Evolutionary conservation across 495 filamentous ascomycete species (phyloP).

Genomic region (Neurospora sp.): DNA sequence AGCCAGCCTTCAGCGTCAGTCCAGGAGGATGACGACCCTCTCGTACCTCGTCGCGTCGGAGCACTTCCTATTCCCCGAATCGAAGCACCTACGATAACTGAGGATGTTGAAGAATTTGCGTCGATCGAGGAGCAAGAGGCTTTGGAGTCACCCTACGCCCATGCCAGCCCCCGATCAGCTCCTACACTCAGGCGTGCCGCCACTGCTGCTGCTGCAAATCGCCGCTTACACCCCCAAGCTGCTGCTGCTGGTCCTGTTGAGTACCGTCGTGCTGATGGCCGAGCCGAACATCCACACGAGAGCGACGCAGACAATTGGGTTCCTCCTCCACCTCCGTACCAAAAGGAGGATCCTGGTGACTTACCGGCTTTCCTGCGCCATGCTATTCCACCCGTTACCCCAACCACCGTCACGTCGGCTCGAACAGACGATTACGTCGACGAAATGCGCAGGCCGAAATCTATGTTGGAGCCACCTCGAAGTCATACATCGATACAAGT

Average conservation of each 20-base stretch:
- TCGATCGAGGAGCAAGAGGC: slow-evolving; percentile 45
- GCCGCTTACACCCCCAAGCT: slow-evolving; percentile 45
- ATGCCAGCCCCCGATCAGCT: slow-evolving; percentile 65
- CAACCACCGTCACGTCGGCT: neutral
- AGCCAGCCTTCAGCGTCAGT: slow-evolving; percentile 10
- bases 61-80: slow-evolving; percentile 5
- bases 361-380: slow-evolving; percentile 38
- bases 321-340: slow-evolving; percentile 83
- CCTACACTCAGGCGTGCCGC: slow-evolving; percentile 69
- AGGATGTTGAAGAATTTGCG: slow-evolving; percentile 21
- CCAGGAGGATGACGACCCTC: slow-evolving; percentile 31
- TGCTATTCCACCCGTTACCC: slow-evolving; percentile 22
- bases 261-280: slow-evolving; percentile 51
- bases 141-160: slow-evolving; percentile 63
- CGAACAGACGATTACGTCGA: neutral
- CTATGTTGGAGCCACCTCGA: slow-evolving; percentile 9
- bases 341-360: slow-evolving; percentile 52
- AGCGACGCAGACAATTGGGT: slow-evolving; percentile 91
- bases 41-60: slow-evolving; percentile 30
- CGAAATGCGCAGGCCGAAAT: slow-evolving; percentile 4
- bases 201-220: slow-evolving; percentile 63
- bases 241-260: slow-evolving; percentile 29
- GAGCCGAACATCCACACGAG: slow-evolving; percentile 67
- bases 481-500: slow-evolving; percentile 5
- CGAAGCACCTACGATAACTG: slow-evolving; percentile 10